Evolutionary conservation across 2,329 filamentous ascomycete genomes (phyloP).

Genomic region (Sporothrix humicola): DNA sequence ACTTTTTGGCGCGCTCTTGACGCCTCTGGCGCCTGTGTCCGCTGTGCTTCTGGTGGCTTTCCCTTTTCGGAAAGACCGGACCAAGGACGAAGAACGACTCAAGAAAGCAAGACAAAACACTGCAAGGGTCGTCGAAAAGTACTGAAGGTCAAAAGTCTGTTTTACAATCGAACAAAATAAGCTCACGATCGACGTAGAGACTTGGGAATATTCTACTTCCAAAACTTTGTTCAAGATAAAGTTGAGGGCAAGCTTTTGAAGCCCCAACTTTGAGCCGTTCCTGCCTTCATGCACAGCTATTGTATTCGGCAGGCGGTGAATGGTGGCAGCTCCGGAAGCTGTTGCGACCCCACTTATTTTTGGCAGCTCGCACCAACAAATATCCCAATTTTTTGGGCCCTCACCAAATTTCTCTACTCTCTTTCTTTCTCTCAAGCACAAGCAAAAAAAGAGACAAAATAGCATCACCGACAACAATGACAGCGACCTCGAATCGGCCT

Average conservation of each 20-base stretch:
- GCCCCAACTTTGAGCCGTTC: background rate
- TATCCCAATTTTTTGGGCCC: background rate
- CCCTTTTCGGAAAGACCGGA: conserved; percentile 13
- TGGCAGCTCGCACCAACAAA: background rate
- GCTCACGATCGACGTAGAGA: background rate
- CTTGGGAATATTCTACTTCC: too few relatives aligned
- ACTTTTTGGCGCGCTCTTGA: background rate
- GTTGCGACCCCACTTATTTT: conserved; percentile 5
- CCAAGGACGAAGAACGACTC: background rate
- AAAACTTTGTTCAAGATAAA: background rate
- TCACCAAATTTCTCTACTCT: background rate
- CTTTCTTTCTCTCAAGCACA: background rate
- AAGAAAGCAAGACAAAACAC: background rate
- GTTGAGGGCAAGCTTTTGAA: background rate
- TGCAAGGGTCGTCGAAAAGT: background rate
- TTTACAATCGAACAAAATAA: background rate
- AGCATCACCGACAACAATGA: background rate
- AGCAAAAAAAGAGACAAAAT: background rate
- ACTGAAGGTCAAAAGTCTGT: background rate
- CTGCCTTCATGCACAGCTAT: background rate
- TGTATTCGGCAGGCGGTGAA: conserved; percentile 25
- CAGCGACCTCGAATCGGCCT: background rate
- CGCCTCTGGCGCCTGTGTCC: background rate
- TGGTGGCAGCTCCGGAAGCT: background rate
- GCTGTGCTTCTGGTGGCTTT: conserved; percentile 13